Percentiles rank a stretch among this genome's conserved stretches.
These are phyloP conservation scores for Murraya koenigii DNA, from an alignment of 345 rosid genomes.

Conservation along the genomic window DNA sequence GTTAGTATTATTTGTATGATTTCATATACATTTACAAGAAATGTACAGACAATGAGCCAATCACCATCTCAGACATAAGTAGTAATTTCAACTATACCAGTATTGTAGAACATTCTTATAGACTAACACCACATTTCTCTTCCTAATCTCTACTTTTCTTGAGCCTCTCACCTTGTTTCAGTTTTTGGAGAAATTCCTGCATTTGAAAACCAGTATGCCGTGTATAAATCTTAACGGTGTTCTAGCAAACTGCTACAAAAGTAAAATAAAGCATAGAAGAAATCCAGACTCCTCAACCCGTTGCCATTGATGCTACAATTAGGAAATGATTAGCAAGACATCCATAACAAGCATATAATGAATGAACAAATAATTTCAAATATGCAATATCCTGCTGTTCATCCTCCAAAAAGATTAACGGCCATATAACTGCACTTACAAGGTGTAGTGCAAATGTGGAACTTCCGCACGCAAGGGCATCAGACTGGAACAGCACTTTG, in stretches of 20 bases:
- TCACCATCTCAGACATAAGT: neutral
- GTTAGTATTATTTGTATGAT: neutral
- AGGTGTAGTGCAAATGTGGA: neutral
- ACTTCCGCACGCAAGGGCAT: conserved; percentile 1
- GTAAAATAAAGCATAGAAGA: neutral
- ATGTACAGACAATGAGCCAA: neutral
- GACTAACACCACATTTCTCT: neutral
- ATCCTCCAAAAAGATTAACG: neutral
- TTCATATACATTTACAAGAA: neutral
- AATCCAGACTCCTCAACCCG: too few species aligned
- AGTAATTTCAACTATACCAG: neutral
- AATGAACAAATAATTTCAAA: too few species aligned
- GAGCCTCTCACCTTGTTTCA: neutral
- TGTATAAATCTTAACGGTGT: neutral
- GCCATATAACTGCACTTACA: neutral
- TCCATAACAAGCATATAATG: neutral
- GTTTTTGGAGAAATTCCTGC: conserved; percentile 3
- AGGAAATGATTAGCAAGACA: neutral
- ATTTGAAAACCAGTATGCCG: neutral
- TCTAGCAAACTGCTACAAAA: too few species aligned
- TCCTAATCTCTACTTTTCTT: neutral
- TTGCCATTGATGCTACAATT: too few species aligned
- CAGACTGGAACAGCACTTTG: conserved; percentile 56
- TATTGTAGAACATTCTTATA: neutral
- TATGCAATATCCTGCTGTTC: neutral